Conservation (phyloP, 2,329 filamentous ascomycete genomes). For the Monilinia polystroma region DNA sequence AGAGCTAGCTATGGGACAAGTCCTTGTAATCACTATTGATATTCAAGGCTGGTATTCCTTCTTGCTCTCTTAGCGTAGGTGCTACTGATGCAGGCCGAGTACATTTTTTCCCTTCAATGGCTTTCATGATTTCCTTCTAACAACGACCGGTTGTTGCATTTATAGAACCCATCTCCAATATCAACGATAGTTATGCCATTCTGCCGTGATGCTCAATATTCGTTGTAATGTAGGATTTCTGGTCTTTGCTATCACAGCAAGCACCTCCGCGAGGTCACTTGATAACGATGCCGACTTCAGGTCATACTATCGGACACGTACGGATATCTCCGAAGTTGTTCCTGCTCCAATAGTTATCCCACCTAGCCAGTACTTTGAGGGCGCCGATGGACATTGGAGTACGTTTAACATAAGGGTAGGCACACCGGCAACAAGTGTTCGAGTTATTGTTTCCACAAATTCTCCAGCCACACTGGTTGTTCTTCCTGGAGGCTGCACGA, state of each 20-base stretch:
- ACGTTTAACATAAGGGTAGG: slow-evolving; percentile 60
- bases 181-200: slow-evolving; percentile 4
- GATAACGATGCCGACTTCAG: background rate
- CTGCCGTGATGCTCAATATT: slow-evolving; percentile 16
- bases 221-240: slow-evolving; percentile 12
- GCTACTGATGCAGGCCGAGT: background rate
- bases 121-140: background rate
- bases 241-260: slow-evolving; percentile 14
- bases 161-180: background rate
- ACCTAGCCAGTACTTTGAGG: slow-evolving; percentile 44
- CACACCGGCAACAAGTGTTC: slow-evolving; percentile 46
- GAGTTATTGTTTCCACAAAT: slow-evolving; percentile 43
- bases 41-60: slow-evolving; percentile 1
- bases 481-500: slow-evolving; percentile 39
- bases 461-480: slow-evolving; percentile 43
- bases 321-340: slow-evolving; percentile 17
- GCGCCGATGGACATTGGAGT: slow-evolving; percentile 66
- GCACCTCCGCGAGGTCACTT: background rate
- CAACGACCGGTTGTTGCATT: background rate
- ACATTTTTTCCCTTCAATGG: background rate
- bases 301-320: background rate
- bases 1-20: background rate
- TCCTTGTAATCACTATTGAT: background rate
- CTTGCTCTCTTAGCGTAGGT: background rate
- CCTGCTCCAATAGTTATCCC: slow-evolving; percentile 37